Percentiles rank a stretch among this genome's conserved stretches.
Conservation (phyloP, 169 alveolate species). For the Plasmodium inui region DNA sequence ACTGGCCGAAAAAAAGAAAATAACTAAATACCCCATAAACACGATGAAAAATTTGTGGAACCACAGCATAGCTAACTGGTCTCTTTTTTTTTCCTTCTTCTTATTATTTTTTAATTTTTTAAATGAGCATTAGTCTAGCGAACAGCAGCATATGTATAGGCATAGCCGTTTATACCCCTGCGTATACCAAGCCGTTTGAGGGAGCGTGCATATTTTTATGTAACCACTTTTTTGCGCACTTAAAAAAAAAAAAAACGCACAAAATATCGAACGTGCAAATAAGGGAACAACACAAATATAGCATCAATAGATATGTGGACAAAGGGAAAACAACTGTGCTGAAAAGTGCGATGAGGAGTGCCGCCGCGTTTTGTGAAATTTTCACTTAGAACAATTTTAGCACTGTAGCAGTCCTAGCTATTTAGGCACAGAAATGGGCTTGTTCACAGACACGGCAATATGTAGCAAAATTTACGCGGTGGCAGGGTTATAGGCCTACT, state of each 20-base stretch:
- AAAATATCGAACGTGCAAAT: not conserved
- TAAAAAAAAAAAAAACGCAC: not conserved
- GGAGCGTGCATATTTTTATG: not conserved
- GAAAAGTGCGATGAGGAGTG: not conserved
- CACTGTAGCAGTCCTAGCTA: not conserved
- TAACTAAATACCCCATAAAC: constrained; percentile 53
- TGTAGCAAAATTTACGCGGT: not conserved
- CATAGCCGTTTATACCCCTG: not conserved
- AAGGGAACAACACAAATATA: not conserved
- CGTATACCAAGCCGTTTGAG: not conserved
- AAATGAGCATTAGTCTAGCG: not conserved
- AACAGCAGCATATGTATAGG: not conserved
- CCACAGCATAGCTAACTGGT: constrained; percentile 67
- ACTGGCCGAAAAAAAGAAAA: constrained; percentile 64
- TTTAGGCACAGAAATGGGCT: constrained; percentile 1
- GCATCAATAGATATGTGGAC: not conserved
- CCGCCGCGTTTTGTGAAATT: not conserved
- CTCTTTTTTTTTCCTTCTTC: not conserved
- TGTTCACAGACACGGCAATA: not conserved
- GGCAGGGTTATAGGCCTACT: not conserved
- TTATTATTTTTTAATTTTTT: not conserved
- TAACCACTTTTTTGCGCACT: not conserved
- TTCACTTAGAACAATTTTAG: not conserved
- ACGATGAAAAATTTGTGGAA: constrained; percentile 69
- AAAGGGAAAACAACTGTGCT: not conserved